Evolutionary conservation across 2,329 filamentous ascomycete genomes (phyloP), one percentile per base, ranked within the genome.

Genomic region (Paecilomyces niveus): DNA sequence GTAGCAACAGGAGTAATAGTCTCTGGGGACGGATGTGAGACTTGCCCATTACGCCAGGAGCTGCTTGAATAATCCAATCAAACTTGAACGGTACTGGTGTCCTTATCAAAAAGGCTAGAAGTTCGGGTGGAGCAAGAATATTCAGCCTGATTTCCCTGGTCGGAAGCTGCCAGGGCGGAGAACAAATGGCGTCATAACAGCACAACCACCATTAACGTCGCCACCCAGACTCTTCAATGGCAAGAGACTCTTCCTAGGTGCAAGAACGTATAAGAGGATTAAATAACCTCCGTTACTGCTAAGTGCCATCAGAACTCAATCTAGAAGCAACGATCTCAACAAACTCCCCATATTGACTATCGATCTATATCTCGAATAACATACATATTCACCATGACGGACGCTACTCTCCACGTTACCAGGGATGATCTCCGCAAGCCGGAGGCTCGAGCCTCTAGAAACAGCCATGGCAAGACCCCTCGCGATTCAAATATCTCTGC

Each of bases 391-490:
- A 70, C 49, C 54, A 72, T 72, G 70, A 65, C 71, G 52, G 69
- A 76, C 11, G 54, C 72, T 57, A 80, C 78, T 58, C 81, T 76
- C 71, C 75, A 81, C 73, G 70, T 74, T 52, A 82, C 79, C 60
- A 72, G 72, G 61, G 75, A 82, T 67, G 76, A 81, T 63, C 60
- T 81, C 61, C 76, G 77, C 67, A 81, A 80, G 70, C 60, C 70
- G 3, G 77, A 82, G 66, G 75, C 77, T 59, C 71, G 72, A 56
- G 65, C 73, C 53, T 71, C 76, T 39, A 69, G 70, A 24, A 69
- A 67, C 35, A 72, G 78, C 61, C 69, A 67, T 50, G 79, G 80
- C 58, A 69, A 74, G 29, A 67, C 69, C n/a, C 74, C 79, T 35
- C 70, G 72, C 53, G 72, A 76, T 59, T 80, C 78, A 2, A 71